phyloP scores from a whole-genome alignment of 108 stramenopile genomes.

The Skeletonema costatum region DNA sequence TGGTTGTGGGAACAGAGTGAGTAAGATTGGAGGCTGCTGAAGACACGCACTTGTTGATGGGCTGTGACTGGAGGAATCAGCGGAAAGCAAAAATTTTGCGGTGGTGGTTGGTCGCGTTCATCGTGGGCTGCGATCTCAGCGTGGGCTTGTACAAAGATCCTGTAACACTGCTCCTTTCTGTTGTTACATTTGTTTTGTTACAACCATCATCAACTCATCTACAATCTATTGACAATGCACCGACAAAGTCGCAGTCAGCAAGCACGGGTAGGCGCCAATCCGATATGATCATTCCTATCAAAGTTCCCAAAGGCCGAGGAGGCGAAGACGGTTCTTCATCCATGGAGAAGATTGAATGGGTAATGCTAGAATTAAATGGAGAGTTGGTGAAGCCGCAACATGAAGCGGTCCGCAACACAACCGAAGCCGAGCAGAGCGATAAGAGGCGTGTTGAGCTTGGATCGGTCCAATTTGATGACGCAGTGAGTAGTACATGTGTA shows the following conservation, averaged over 20 bases:
- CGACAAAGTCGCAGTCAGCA: too few species aligned
- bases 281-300: constrained; percentile 43
- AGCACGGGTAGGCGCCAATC: neutral
- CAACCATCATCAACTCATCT: too few species aligned
- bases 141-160: too few species aligned
- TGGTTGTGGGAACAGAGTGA: neutral
- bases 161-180: too few species aligned
- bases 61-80: neutral
- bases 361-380: constrained; percentile 77
- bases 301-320: constrained; percentile 2
- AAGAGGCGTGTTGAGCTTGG: constrained; percentile 59
- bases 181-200: too few species aligned
- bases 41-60: neutral
- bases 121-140: too few species aligned
- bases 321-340: neutral
- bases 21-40: neutral
- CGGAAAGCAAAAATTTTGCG: neutral
- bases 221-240: too few species aligned
- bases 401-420: constrained; percentile 15
- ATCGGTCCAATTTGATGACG: constrained; percentile 42
- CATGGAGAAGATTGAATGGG: constrained; percentile 57
- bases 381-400: constrained; percentile 61
- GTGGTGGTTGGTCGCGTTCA: neutral
- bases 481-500: constrained; percentile 38
- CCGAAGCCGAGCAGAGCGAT: neutral